Conservation (phyloP, 352 stramenopile genomes). For the Aphanomyces cochlioides region DNA sequence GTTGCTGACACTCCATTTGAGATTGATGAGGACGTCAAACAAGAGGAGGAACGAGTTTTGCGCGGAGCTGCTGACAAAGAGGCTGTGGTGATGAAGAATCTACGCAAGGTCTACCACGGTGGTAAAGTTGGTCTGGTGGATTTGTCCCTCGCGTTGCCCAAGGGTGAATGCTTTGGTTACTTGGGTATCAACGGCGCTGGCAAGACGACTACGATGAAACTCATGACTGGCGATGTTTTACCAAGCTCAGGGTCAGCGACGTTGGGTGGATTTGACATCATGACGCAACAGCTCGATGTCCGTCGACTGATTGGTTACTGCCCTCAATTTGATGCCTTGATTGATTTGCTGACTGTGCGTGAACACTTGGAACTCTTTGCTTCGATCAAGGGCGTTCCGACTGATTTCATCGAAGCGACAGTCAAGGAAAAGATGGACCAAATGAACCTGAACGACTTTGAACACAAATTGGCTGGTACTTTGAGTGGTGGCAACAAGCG, state of each 20-base stretch:
- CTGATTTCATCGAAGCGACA: constrained; percentile 46
- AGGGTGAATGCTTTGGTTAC: constrained; percentile 92
- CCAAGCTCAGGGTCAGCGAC: constrained; percentile 49
- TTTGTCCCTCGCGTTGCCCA: constrained; percentile 70
- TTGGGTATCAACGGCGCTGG: constrained; percentile 92
- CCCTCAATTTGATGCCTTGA: constrained; percentile 83
- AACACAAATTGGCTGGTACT: constrained; percentile 70
- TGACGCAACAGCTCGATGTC: constrained; percentile 53
- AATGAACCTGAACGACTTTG: constrained; percentile 76
- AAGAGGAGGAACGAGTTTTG: constrained; percentile 40
- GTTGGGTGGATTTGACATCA: constrained; percentile 56
- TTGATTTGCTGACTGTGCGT: constrained; percentile 77
- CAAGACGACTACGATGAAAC: constrained; percentile 96
- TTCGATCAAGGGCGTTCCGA: constrained; percentile 81
- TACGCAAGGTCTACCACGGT: constrained; percentile 87
- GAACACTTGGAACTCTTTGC: constrained; percentile 88
- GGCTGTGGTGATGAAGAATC: constrained; percentile 47
- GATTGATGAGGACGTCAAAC: constrained; percentile 47
- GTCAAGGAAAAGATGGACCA: constrained; percentile 77
- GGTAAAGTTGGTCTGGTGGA: constrained; percentile 70
- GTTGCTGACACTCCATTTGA: constrained; percentile 37
- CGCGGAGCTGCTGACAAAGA: constrained; percentile 40
- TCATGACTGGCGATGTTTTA: constrained; percentile 91
- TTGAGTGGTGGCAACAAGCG: constrained; percentile 93
- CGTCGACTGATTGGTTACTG: constrained; percentile 83